Evolutionary conservation across 176 grass and related monocot species (phyloP).

Genomic region (Raddia guianensis): DNA sequence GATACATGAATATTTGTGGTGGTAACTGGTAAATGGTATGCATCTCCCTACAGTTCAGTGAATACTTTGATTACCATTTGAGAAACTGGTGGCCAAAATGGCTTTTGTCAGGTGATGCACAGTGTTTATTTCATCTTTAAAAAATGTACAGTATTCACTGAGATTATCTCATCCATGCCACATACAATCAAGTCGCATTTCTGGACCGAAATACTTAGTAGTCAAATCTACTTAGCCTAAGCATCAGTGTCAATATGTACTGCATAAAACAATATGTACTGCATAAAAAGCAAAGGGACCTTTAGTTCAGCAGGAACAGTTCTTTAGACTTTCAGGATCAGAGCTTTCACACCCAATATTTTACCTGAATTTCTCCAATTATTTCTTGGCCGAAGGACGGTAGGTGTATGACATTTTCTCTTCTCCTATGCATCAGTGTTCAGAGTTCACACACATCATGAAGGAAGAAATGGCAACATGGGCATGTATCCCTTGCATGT

Average conservation of each 20-base stretch:
- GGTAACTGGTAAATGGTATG: background rate
- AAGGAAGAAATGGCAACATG: constrained; percentile 33
- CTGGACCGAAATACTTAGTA: background rate
- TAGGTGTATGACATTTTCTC: background rate
- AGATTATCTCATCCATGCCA: background rate
- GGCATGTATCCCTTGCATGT: constrained; percentile 52
- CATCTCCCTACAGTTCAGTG: background rate
- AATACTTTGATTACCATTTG: no score
- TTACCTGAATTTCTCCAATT: constrained; percentile 7
- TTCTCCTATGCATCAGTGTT: background rate
- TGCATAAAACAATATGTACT: background rate
- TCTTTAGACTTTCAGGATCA: background rate
- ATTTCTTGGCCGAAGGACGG: constrained; percentile 8
- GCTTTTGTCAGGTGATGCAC: background rate
- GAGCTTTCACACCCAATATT: background rate
- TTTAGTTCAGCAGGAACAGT: constrained; percentile 22
- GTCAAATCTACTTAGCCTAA: background rate
- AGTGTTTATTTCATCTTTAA: background rate
- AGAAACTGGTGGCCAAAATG: background rate
- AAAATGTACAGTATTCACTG: background rate
- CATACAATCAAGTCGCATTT: background rate
- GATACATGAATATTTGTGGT: background rate
- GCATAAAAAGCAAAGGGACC: background rate
- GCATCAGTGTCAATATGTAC: background rate
- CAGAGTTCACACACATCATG: constrained; percentile 17